Conservation (phyloP, 768 basidiomycete genomes). For the Cantharellus cinnabarinus region DNA sequence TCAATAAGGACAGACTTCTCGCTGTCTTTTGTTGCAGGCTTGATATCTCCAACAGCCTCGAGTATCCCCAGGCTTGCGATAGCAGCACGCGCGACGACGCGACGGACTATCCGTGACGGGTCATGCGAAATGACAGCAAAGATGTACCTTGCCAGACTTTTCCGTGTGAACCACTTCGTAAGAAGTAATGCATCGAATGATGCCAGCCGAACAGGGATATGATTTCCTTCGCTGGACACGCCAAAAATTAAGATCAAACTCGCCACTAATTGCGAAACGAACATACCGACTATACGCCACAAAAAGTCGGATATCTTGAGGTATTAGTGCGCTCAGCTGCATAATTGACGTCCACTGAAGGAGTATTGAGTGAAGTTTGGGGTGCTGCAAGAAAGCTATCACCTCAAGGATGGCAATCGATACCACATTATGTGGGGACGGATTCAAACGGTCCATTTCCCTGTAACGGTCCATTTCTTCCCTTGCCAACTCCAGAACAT, state of each 20-base stretch:
- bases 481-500: constrained; percentile 50
- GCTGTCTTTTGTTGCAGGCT: constrained; percentile 45
- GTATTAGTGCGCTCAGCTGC: constrained; percentile 54
- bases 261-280: background rate
- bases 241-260: background rate
- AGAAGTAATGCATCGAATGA: constrained; percentile 81
- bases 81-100: constrained; percentile 70
- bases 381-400: constrained; percentile 11
- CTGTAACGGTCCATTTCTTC: constrained; percentile 80
- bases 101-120: constrained; percentile 57
- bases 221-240: constrained; percentile 66
- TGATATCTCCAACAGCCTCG: constrained; percentile 82
- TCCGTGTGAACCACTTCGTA: constrained; percentile 69
- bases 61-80: constrained; percentile 74
- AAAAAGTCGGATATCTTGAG: constrained; percentile 56
- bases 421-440: constrained; percentile 84
- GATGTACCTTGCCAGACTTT: constrained; percentile 63
- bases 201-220: constrained; percentile 71
- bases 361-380: constrained; percentile 8
- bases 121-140: constrained; percentile 75
- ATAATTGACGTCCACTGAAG: constrained; percentile 63
- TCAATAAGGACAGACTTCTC: constrained; percentile 59
- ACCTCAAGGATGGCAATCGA: constrained; percentile 85
- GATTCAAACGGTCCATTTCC: constrained; percentile 86
- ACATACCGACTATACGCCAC: constrained; percentile 75